Evolutionary conservation across 2,329 filamentous ascomycete species (phyloP).

Genomic region (Xylariaceae sp.): DNA sequence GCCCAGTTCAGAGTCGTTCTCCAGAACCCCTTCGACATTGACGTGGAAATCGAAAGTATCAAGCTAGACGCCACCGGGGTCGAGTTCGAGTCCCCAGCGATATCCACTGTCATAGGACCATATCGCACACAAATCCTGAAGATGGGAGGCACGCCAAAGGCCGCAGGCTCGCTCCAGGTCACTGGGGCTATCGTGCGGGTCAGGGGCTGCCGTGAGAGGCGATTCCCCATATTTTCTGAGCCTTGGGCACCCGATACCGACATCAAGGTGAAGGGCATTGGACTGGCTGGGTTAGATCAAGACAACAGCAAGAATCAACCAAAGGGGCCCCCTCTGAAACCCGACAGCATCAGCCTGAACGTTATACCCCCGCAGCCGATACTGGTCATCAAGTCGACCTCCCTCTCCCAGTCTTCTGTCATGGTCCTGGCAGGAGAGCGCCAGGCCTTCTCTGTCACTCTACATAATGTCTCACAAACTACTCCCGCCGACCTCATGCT

Average conservation of each 20-base stretch:
- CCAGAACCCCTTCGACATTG: constrained; percentile 91
- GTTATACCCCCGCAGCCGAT: constrained; percentile 76
- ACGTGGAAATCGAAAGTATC: constrained; percentile 80
- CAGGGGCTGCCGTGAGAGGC: constrained; percentile 70
- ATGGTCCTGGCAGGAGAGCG: constrained; percentile 92
- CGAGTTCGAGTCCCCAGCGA: constrained; percentile 58
- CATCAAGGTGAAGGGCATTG: constrained; percentile 69
- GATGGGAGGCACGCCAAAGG: constrained; percentile 59
- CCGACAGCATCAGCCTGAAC: constrained; percentile 53
- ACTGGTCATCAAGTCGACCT: constrained; percentile 66
- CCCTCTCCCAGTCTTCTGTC: constrained; percentile 73
- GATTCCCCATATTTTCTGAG: constrained; percentile 75
- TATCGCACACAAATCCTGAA: constrained; percentile 75
- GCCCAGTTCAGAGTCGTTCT: constrained; percentile 74
- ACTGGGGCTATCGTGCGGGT: constrained; percentile 75
- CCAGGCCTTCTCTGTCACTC: constrained; percentile 66
- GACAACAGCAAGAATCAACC: constrained; percentile 31
- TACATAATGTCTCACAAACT: constrained; percentile 65
- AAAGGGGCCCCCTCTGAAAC: constrained; percentile 35
- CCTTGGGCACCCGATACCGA: constrained; percentile 66
- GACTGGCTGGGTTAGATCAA: constrained; percentile 50
- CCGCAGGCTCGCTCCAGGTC: constrained; percentile 62
- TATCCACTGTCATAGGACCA: constrained; percentile 65
- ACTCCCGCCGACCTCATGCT: constrained; percentile 77
- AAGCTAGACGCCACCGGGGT: constrained; percentile 66